Conservation (phyloP, 2,329 filamentous ascomycete genomes). For the Coniochaeta hoffmannii region DNA sequence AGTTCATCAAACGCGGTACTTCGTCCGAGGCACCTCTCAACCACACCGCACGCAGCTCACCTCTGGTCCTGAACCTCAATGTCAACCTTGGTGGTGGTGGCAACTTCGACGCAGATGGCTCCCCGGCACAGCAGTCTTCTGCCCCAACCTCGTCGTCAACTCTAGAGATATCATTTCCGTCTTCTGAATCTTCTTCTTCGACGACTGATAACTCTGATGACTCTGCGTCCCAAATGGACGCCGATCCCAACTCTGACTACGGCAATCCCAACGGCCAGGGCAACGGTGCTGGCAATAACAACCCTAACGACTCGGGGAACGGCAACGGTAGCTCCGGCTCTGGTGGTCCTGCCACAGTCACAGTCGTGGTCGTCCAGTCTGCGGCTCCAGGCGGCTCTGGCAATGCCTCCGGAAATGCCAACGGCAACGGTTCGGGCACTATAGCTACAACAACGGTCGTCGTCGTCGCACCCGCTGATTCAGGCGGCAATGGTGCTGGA, state of each 20-base stretch:
- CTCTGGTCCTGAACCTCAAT: constrained; percentile 3
- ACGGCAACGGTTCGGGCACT: background rate
- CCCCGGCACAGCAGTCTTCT: background rate
- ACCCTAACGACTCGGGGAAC: too few relatives aligned
- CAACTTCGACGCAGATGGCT: background rate
- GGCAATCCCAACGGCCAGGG: constrained; percentile 5
- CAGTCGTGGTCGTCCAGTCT: constrained; percentile 1
- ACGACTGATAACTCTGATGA: background rate
- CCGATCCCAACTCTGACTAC: background rate
- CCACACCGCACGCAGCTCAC: background rate
- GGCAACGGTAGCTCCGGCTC: constrained; percentile 3
- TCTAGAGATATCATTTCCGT: too few relatives aligned
- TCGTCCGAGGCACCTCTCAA: background rate
- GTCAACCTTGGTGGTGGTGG: background rate
- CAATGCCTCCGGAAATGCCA: background rate
- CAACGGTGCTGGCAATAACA: constrained; percentile 3
- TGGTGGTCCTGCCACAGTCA: constrained; percentile 2
- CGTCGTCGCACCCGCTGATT: background rate
- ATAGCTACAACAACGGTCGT: background rate
- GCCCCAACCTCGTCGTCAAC: background rate
- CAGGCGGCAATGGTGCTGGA: background rate
- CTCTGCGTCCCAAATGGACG: background rate
- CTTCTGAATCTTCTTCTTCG: background rate
- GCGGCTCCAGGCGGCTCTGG: background rate
- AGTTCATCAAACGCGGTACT: background rate